A percentile compares a stretch with the other conserved stretches of the same genome.
Evolutionary conservation across 2,329 filamentous ascomycete genomes (phyloP).

Genomic region (Tolypocladium tundrense): DNA sequence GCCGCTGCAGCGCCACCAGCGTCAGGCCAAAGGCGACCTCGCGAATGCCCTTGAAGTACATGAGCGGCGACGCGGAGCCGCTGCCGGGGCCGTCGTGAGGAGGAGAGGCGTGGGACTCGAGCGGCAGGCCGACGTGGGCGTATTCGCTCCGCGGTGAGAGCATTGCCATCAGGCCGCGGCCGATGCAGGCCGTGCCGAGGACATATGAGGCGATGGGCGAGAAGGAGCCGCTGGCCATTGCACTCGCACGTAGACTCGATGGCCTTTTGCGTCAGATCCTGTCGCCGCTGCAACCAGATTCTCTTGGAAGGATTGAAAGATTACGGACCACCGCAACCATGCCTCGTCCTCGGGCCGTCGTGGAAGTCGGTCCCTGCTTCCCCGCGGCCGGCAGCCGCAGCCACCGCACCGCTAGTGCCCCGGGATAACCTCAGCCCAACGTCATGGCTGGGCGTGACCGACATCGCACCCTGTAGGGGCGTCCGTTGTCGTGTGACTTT

Average conservation of each 20-base stretch:
- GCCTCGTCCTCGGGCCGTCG: background rate
- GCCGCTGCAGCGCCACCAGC: conserved; percentile 17
- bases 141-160: background rate
- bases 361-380: background rate
- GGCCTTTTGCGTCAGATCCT: too few relatives aligned
- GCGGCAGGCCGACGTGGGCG: background rate
- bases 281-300: too few relatives aligned
- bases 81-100: background rate
- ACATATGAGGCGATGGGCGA: background rate
- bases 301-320: too few relatives aligned
- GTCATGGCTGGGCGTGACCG: conserved; percentile 13
- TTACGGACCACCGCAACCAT: too few relatives aligned
- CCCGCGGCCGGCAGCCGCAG: background rate
- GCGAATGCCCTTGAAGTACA: conserved; percentile 24
- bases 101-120: background rate
- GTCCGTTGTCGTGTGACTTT: background rate
- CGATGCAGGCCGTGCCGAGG: background rate
- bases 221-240: background rate
- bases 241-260: background rate
- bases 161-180: background rate
- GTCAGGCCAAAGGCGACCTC: conserved; percentile 21
- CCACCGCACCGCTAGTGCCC: background rate
- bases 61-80: conserved; percentile 16
- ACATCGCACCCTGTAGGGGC: background rate
- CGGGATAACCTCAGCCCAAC: conserved; percentile 12